Base-by-base conservation (phyloP, 1,139 yeast species). In the Citeromyces hawaiiensis region DNA sequence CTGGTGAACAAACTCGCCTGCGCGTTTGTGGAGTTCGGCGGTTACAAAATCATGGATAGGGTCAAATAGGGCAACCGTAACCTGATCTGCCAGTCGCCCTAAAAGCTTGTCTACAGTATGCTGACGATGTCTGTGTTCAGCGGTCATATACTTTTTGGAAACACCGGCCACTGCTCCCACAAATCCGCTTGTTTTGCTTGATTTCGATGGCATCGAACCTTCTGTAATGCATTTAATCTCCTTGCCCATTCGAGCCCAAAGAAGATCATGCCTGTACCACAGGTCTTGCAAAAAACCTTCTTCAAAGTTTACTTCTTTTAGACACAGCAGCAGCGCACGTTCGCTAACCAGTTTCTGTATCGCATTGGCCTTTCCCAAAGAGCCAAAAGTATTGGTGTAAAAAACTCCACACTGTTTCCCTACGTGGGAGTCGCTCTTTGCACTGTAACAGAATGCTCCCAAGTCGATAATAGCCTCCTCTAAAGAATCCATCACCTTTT, bases 11-110 rank as follows among this genome's bases (percentile, higher is more conserved):
- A 65, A 81, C 41, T 72, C 72, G 16, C 59, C 54, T 10, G 66
- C 55, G 19, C 72, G 56, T 44, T 68, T 68, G n/a, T 59, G 61
- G 40, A 82, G 53, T 45, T 75, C 78, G 27, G 60, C 61, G 5
- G 70, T 61, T n/a, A 81, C 75, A 50, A 70, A 77, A 44, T 77
- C 83, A 54, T 81, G 86, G 34, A 81, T 64, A 0, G 91, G 93
- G 53, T 81, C 86, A 48, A 70, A 71, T 11, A 82, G 55, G n/a
- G 61, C 64, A 4, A 70, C 56, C 54, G 66, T 57, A 2, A 58
- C 58, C 50, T 72, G 78, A 43, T 67, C 71, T 41, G 66, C 68
- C 37, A 64, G 48, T 37, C 73, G 54, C 3, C 79, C 79, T 14
- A 73, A 49, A 23, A 73, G 51, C 47, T 70, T 71, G 39, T 72